Percentiles rank a stretch among this genome's conserved stretches.
Conservation (phyloP, 306 rosid species). For the Sicyos edulis region DNA sequence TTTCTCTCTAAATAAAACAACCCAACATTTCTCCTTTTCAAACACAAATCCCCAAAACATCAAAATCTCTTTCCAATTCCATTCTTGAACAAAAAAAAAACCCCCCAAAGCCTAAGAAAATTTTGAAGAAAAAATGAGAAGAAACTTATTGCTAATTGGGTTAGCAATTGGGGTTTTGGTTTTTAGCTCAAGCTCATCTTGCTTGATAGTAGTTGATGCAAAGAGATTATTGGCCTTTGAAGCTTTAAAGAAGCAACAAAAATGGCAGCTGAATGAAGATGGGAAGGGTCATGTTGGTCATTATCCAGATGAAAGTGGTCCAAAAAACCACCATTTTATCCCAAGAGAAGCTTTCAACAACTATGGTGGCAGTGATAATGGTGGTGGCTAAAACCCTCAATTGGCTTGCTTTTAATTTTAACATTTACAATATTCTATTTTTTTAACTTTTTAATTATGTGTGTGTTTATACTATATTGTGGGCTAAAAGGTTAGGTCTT, state of each 20-base stretch:
- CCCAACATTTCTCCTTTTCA: constrained; percentile 23
- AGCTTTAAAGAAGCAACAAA: neutral
- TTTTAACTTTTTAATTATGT: neutral
- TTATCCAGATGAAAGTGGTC: constrained; percentile 18
- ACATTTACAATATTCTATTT: neutral
- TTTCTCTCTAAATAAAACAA: constrained; percentile 39
- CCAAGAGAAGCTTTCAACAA: constrained; percentile 30
- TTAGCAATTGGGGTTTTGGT: constrained; percentile 20
- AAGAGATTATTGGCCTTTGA: neutral
- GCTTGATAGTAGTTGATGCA: constrained; percentile 17
- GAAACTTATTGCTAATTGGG: constrained; percentile 7
- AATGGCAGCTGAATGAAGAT: constrained; percentile 6
- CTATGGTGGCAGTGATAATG: constrained; percentile 28
- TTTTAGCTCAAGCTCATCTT: constrained; percentile 12
- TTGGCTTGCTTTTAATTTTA: neutral
- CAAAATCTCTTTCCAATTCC: neutral
- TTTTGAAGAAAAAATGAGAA: constrained; percentile 17
- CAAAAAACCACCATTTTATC: constrained; percentile 31
- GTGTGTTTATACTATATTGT: neutral
- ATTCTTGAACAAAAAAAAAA: too few relatives aligned
- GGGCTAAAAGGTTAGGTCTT: neutral
- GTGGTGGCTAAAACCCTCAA: constrained; percentile 18
- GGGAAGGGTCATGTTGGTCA: constrained; percentile 2
- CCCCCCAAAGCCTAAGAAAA: neutral
- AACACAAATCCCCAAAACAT: too few relatives aligned